Conservation (phyloP, 2,329 filamentous ascomycete species). For the Nemania diffusa region DNA sequence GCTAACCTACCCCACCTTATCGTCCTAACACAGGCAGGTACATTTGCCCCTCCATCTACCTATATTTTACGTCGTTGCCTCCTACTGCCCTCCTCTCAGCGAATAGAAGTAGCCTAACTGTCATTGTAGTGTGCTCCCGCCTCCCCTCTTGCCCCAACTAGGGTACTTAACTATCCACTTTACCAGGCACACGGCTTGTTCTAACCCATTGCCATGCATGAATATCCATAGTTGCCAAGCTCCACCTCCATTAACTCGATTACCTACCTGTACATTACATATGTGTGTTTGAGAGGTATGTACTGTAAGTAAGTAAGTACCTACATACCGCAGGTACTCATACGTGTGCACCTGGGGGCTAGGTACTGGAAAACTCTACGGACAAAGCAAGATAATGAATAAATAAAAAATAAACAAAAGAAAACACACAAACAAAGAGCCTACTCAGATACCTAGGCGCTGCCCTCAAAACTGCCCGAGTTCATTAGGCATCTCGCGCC, state of each 20-base stretch:
- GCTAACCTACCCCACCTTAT: neutral
- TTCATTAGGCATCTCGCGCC: slow-evolving; percentile 18
- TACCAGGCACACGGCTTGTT: slow-evolving; percentile 39
- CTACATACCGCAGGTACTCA: neutral
- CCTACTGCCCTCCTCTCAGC: neutral
- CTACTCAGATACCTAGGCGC: too few species aligned
- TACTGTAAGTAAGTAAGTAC: neutral
- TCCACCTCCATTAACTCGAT: slow-evolving; percentile 13
- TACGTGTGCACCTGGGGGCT: too few species aligned
- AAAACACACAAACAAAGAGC: neutral
- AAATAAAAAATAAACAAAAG: too few species aligned
- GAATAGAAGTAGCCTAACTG: slow-evolving; percentile 15
- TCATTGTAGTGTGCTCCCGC: neutral
- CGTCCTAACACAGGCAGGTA: neutral
- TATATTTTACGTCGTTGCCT: slow-evolving; percentile 12
- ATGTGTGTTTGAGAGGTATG: neutral
- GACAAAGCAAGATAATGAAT: too few species aligned
- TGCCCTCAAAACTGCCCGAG: neutral
- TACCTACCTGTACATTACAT: neutral
- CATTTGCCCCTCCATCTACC: neutral
- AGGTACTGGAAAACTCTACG: too few species aligned
- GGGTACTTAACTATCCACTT: slow-evolving; percentile 34
- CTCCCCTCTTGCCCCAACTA: slow-evolving; percentile 4
- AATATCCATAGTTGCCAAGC: slow-evolving; percentile 37
- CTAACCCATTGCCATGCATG: slow-evolving; percentile 30